A percentile compares a stretch with the other conserved stretches of the same genome.
phyloP scores from a whole-genome alignment of 2,329 filamentous ascomycete genomes.

The Helotiales sp. region DNA sequence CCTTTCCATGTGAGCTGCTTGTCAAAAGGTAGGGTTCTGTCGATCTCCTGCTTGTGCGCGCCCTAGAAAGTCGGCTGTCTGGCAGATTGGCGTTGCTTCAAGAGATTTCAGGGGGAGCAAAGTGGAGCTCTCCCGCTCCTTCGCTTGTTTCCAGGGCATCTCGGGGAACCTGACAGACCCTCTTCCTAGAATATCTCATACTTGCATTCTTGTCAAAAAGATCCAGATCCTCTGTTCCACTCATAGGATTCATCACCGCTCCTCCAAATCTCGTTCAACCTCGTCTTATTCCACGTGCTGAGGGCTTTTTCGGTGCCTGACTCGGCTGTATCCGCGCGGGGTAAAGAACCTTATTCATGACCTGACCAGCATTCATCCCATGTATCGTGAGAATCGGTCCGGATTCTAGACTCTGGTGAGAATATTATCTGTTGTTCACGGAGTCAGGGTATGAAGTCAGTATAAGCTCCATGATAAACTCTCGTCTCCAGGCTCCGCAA shows the following conservation, averaged over 20 bases:
- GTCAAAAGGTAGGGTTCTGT: neutral
- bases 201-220: neutral
- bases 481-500: neutral
- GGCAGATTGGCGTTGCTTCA: neutral
- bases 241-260: neutral
- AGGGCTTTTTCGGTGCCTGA: neutral
- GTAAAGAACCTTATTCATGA: neutral
- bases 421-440: neutral
- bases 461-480: neutral
- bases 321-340: neutral
- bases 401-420: neutral
- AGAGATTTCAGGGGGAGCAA: neutral
- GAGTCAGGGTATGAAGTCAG: slow-evolving; percentile 7
- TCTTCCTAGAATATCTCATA: neutral
- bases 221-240: neutral
- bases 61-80: neutral
- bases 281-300: neutral
- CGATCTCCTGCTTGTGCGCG: neutral
- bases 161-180: neutral
- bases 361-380: neutral
- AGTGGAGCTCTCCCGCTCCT: neutral
- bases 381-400: neutral
- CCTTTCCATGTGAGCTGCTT: neutral
- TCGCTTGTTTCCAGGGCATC: neutral
- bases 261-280: neutral